Evolutionary conservation across 108 stramenopile genomes (phyloP).

Genomic region (Skeletonema marinoi): DNA sequence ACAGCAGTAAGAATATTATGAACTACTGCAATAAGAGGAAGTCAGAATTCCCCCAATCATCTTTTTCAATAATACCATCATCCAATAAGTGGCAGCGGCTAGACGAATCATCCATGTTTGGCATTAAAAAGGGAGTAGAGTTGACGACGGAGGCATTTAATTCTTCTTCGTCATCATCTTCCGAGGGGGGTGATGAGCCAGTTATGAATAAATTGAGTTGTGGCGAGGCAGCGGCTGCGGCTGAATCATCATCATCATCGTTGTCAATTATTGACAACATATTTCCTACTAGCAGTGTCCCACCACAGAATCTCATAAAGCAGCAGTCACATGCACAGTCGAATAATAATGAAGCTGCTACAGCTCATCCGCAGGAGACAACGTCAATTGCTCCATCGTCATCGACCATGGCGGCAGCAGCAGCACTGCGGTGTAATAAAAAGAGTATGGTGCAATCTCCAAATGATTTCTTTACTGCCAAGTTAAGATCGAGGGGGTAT

Average conservation of each 20-base stretch:
- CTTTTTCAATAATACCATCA: too few species aligned
- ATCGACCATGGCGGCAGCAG: not conserved
- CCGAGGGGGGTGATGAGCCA: not conserved
- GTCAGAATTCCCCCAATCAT: too few species aligned
- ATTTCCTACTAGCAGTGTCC: not conserved
- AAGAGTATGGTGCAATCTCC: constrained; percentile 42
- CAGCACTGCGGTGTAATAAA: not conserved
- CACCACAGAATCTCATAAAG: not conserved
- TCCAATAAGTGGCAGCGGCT: too few species aligned
- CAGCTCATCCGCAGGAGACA: not conserved
- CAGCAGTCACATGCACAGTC: not conserved
- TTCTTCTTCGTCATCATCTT: too few species aligned
- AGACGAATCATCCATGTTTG: too few species aligned
- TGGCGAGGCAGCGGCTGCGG: not conserved
- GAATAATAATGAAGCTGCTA: not conserved
- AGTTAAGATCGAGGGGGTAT: constrained; percentile 74
- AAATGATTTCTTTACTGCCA: constrained; percentile 59
- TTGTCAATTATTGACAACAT: not conserved
- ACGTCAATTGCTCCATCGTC: not conserved
- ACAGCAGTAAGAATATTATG: too few species aligned
- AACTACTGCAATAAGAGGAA: too few species aligned
- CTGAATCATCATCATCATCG: not conserved
- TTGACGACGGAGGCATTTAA: too few species aligned
- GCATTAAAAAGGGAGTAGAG: too few species aligned
- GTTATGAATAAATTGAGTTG: not conserved